Conservation (phyloP, 495 filamentous ascomycete species). For the Apiosordaria backusii region DNA sequence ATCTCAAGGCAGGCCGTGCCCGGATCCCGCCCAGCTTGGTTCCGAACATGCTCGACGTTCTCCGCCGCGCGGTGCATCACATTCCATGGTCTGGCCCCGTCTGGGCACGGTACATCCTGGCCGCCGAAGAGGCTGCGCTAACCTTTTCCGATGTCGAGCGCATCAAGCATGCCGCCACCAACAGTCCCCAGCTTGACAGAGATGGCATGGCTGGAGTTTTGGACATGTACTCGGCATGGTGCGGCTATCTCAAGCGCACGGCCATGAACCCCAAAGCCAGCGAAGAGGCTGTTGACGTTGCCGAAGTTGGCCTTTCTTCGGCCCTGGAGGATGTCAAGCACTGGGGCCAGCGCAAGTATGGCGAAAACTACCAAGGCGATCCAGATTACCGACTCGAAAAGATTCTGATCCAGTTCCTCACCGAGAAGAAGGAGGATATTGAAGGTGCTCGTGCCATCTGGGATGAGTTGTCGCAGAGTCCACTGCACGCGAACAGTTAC, state of each 20-base stretch:
- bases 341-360: slow-evolving; percentile 71
- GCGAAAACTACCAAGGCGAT: slow-evolving; percentile 72
- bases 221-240: slow-evolving; percentile 89
- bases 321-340: slow-evolving; percentile 78
- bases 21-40: slow-evolving; percentile 34
- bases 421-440: slow-evolving; percentile 65
- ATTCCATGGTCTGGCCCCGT: slow-evolving; percentile 88
- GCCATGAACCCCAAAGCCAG: slow-evolving; percentile 72
- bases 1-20: slow-evolving; percentile 32
- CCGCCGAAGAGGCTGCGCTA: slow-evolving; percentile 69
- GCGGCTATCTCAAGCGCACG: slow-evolving; percentile 77
- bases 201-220: slow-evolving; percentile 78
- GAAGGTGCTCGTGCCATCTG: slow-evolving; percentile 65
- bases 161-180: slow-evolving; percentile 90
- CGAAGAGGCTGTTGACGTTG: slow-evolving; percentile 88
- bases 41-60: slow-evolving; percentile 44
- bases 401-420: slow-evolving; percentile 86
- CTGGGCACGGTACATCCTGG: slow-evolving; percentile 85
- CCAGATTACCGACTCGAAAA: slow-evolving; percentile 82
- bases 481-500: slow-evolving; percentile 67
- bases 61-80: slow-evolving; percentile 74
- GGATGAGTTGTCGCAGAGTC: slow-evolving; percentile 57
- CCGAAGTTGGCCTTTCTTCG: slow-evolving; percentile 82
- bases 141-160: slow-evolving; percentile 75
- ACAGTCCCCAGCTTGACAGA: slow-evolving; percentile 65